These are phyloP conservation scores for Wickerhamomyces pijperi DNA, from an alignment of 805 yeast species.

Conservation along the genomic window DNA sequence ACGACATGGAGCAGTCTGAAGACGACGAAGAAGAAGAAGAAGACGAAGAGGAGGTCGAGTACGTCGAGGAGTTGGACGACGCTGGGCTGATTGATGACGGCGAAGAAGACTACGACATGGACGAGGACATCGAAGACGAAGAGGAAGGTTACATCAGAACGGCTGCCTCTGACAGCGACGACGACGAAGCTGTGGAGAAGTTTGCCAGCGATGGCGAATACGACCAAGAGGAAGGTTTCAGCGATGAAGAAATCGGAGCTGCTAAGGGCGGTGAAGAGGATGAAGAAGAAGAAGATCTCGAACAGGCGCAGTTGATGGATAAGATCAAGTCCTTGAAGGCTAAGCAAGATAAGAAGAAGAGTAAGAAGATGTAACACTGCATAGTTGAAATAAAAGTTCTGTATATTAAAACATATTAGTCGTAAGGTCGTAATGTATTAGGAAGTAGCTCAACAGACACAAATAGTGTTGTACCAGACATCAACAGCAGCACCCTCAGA, in stretches of 20 bases:
- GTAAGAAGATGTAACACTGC: slow-evolving; percentile 1
- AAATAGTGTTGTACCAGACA: slow-evolving; percentile 48
- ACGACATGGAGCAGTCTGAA: slow-evolving; percentile 9
- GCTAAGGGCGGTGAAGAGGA: slow-evolving; percentile 10
- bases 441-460: slow-evolving; percentile 3
- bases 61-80: slow-evolving; percentile 52
- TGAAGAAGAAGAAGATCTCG: slow-evolving; percentile 8
- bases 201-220: slow-evolving; percentile 11
- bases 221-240: slow-evolving; percentile 23
- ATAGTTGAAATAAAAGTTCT: too few species aligned
- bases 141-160: slow-evolving; percentile 22
- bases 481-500: slow-evolving; percentile 57
- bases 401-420: too few species aligned
- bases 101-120: slow-evolving; percentile 23
- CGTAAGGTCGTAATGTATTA: too few species aligned
- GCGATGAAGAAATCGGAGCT: slow-evolving; percentile 21
- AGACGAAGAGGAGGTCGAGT: slow-evolving; percentile 38
- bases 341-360: slow-evolving; percentile 14
- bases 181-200: slow-evolving; percentile 7
- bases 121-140: slow-evolving; percentile 13
- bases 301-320: slow-evolving; percentile 13
- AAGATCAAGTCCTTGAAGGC: slow-evolving; percentile 15
- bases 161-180: slow-evolving; percentile 18
- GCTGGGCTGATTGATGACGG: slow-evolving; percentile 36
- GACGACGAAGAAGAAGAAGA: slow-evolving; percentile 12